These are phyloP conservation scores for Smithsoniella earleae DNA, from an alignment of 163 green algal genomes.

Conservation along the genomic window DNA sequence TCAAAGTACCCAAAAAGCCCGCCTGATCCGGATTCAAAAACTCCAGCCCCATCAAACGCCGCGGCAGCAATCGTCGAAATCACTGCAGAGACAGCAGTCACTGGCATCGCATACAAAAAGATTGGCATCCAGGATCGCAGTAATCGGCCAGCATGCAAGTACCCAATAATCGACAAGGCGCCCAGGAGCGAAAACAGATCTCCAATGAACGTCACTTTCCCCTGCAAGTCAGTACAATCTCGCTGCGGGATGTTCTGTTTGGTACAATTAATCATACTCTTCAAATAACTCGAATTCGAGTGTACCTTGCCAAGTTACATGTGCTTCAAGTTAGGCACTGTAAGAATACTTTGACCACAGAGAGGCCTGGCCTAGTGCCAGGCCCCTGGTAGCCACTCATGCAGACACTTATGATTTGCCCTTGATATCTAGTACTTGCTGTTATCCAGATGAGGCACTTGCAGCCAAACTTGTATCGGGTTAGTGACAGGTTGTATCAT, in stretches of 20 bases:
- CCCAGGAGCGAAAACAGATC: constrained; percentile 7
- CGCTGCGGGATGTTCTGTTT: no score
- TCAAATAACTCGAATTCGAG: no score
- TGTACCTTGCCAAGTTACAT: not conserved
- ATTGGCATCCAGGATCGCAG: constrained; percentile 60
- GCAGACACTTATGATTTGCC: no score
- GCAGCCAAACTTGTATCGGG: no score
- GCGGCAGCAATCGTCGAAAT: constrained; percentile 44
- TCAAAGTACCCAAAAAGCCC: constrained; percentile 46
- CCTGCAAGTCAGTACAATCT: constrained; percentile 35
- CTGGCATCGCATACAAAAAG: constrained; percentile 60
- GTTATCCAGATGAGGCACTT: no score
- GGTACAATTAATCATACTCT: no score
- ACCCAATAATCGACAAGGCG: constrained; percentile 31
- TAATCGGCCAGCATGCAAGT: constrained; percentile 29
- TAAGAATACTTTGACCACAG: no score
- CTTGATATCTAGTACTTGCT: no score
- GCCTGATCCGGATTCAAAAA: constrained; percentile 3
- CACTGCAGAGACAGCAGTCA: constrained; percentile 45
- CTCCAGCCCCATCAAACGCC: constrained; percentile 34
- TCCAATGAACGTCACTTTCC: constrained; percentile 31
- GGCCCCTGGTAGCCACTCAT: no score
- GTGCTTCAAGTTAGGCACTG: not conserved
- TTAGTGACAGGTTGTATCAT: no score
- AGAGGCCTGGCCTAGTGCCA: no score